A percentile compares a stretch with the other conserved stretches of the same genome.
These are phyloP conservation scores for Zizania palustris DNA, from an alignment of 202 grass and related monocot species.

Conservation along the genomic window DNA sequence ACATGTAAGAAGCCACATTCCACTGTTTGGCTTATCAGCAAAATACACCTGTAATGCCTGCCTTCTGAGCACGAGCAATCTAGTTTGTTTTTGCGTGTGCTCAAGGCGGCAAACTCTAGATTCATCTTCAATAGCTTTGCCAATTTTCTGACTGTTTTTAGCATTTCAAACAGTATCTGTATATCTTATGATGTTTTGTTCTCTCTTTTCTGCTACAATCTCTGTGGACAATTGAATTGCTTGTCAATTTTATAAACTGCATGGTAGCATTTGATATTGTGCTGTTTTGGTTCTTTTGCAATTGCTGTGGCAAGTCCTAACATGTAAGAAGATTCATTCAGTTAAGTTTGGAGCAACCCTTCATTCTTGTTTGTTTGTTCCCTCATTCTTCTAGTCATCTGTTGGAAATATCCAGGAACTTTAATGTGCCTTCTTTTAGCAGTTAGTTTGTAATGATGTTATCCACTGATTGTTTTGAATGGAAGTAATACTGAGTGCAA, in stretches of 20 bases:
- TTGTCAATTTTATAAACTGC: neutral
- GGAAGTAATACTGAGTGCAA: neutral
- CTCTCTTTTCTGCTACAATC: too few species aligned
- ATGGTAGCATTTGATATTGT: neutral
- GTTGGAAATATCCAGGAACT: neutral
- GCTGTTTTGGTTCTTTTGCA: neutral
- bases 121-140: neutral
- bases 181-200: too few species aligned
- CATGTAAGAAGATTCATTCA: too few species aligned
- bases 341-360: constrained; percentile 21
- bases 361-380: neutral
- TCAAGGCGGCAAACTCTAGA: too few species aligned
- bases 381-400: too few species aligned
- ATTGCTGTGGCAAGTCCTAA: too few species aligned
- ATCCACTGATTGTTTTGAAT: neutral
- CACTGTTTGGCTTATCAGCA: constrained; percentile 28
- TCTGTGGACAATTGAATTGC: neutral
- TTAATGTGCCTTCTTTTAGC: neutral
- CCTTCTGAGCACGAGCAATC: constrained; percentile 30
- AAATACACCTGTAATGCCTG: constrained; percentile 43
- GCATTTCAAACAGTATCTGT: too few species aligned
- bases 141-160: too few species aligned
- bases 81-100: neutral
- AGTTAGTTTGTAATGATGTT: too few species aligned
- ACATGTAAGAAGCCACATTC: constrained; percentile 32